Conservation (phyloP, 2,329 filamentous ascomycete genomes). For the Catunica adiposa region DNA sequence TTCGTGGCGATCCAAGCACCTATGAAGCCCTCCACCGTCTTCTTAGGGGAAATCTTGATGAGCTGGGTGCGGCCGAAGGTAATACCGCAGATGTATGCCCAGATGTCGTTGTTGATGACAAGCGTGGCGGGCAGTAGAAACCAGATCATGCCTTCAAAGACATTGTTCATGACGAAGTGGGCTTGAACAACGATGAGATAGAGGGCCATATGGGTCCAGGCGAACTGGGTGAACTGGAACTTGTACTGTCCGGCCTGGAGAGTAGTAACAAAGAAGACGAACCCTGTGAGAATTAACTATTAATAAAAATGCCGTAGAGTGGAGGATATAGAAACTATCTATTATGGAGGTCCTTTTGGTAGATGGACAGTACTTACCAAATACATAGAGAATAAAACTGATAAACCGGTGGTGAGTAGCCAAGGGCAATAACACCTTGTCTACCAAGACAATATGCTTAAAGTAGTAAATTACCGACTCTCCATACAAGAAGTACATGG, state of each 20-base stretch:
- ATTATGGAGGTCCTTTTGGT: too few species aligned
- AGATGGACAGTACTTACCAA: slow-evolving; percentile 53
- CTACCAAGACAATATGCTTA: slow-evolving; percentile 93
- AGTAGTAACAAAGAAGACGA: slow-evolving; percentile 93
- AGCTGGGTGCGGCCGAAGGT: slow-evolving; percentile 91
- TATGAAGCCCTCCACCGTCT: slow-evolving; percentile 95
- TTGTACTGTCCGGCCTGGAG: slow-evolving; percentile 91
- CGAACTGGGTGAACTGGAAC: slow-evolving; percentile 98
- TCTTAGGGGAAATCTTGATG: slow-evolving; percentile 96
- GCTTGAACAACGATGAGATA: slow-evolving; percentile 96
- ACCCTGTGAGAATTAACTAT: slow-evolving; percentile 40
- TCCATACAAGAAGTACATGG: slow-evolving; percentile 98
- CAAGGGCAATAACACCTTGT: slow-evolving; percentile 79
- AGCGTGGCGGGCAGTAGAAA: slow-evolving; percentile 91
- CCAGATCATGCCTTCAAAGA: slow-evolving; percentile 99
- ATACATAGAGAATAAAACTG: slow-evolving; percentile 94
- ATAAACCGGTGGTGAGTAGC: slow-evolving; percentile 97
- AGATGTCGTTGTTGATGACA: slow-evolving; percentile 98
- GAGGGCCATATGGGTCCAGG: slow-evolving; percentile 98
- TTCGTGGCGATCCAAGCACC: slow-evolving; percentile 94
- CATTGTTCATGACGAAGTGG: slow-evolving; percentile 99
- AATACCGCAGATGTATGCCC: slow-evolving; percentile 93
- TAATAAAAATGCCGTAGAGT: background rate
- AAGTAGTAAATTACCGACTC: slow-evolving; percentile 99
- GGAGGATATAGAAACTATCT: background rate